phyloP scores from a whole-genome alignment of 2,329 filamentous ascomycete genomes.

The Aspergillus sp. region DNA sequence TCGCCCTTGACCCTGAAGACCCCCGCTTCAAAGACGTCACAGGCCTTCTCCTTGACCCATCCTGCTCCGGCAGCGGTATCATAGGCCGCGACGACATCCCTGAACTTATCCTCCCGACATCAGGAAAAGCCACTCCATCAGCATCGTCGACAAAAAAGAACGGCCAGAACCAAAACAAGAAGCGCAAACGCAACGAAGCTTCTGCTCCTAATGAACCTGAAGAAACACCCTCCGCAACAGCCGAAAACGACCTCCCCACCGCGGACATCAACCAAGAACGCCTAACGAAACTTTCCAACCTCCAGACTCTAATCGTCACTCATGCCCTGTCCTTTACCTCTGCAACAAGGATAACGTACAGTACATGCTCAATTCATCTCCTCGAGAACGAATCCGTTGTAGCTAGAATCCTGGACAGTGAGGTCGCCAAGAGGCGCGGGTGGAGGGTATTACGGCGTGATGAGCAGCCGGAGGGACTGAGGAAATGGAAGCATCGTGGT shows the following conservation, averaged over 20 bases:
- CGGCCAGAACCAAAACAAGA: constrained; percentile 33
- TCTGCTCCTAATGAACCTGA: not conserved
- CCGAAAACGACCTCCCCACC: constrained; percentile 37
- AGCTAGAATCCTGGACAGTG: constrained; percentile 65
- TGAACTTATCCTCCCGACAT: constrained; percentile 57
- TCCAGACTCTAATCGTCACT: constrained; percentile 77
- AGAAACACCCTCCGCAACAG: constrained; percentile 21
- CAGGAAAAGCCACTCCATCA: constrained; percentile 20
- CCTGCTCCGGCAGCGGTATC: constrained; percentile 94
- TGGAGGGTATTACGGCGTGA: constrained; percentile 75
- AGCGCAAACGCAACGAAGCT: constrained; percentile 40
- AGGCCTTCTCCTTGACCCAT: constrained; percentile 83
- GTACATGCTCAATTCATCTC: constrained; percentile 84
- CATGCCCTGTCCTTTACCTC: constrained; percentile 82
- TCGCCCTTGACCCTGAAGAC: constrained; percentile 67
- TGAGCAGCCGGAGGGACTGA: constrained; percentile 74
- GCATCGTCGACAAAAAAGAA: not conserved
- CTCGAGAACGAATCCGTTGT: constrained; percentile 91
- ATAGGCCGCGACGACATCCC: constrained; percentile 81
- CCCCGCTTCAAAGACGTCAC: constrained; percentile 68
- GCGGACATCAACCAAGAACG: constrained; percentile 58
- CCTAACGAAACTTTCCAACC: constrained; percentile 70
- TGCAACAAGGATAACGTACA: constrained; percentile 79
- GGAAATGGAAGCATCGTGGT: constrained; percentile 70
- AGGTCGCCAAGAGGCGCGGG: constrained; percentile 63